phyloP scores from a whole-genome alignment of 495 filamentous ascomycete species.

The Neurospora sp. region DNA sequence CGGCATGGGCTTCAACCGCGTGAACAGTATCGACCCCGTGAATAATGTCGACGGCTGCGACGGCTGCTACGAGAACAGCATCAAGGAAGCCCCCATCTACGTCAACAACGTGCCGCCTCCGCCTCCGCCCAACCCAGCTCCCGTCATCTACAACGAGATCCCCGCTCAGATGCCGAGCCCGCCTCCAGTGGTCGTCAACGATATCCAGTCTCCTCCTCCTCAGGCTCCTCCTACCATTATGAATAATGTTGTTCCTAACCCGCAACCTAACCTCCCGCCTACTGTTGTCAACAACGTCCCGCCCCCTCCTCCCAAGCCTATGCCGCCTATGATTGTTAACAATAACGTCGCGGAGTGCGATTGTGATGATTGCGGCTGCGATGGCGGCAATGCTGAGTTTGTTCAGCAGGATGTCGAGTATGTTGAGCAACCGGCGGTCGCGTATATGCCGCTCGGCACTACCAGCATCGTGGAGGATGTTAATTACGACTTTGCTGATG shows the following conservation, averaged over 20 bases:
- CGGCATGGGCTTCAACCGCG: not conserved
- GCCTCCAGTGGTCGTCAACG: not conserved
- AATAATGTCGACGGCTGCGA: not conserved
- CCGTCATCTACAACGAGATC: not conserved
- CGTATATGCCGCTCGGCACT: not conserved
- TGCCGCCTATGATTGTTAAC: not conserved
- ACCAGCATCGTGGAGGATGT: not conserved
- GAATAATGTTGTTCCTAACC: not conserved
- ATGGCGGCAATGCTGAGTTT: not conserved
- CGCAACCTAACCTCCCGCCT: not conserved
- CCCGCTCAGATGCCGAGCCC: not conserved
- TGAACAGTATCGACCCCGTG: not conserved
- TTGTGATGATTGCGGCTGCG: not conserved
- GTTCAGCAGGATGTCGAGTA: not conserved
- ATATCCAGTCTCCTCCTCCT: not conserved
- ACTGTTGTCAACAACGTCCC: not conserved
- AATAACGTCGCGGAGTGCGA: not conserved
- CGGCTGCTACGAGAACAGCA: not conserved
- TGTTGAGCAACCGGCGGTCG: not conserved
- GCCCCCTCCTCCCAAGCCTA: not conserved
- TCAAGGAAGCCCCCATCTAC: not conserved
- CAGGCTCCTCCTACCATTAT: not conserved
- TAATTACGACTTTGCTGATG: not conserved
- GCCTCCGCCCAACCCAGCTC: not conserved
- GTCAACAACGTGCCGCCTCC: not conserved